Percentiles rank a stretch among this genome's conserved stretches.
These are phyloP conservation scores for Paratinospora sagittata DNA, from an alignment of 164 flowering plant species.

Conservation along the genomic window DNA sequence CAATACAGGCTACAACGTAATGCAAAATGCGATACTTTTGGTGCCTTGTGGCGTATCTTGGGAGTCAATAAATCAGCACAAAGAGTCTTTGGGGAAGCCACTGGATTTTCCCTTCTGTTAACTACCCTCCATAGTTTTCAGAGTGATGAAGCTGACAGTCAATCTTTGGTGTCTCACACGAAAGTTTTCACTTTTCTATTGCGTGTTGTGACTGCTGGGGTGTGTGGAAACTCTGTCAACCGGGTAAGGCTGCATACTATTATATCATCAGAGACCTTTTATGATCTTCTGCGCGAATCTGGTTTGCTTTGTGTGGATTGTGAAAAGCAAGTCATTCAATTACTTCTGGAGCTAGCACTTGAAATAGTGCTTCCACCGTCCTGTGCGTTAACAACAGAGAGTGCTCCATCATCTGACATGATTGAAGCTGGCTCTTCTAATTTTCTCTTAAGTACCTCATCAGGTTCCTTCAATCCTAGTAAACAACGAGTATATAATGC, in stretches of 20 bases:
- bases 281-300: conserved; percentile 86
- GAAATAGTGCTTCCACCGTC: conserved; percentile 89
- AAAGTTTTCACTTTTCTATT: conserved; percentile 69
- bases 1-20: conserved; percentile 77
- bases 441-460: conserved; percentile 48
- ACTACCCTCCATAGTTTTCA: conserved; percentile 84
- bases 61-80: conserved; percentile 76
- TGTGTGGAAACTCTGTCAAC: conserved; percentile 68
- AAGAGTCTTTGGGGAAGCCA: conserved; percentile 94
- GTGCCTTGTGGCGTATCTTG: conserved; percentile 88
- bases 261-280: conserved; percentile 75
- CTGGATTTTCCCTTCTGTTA: conserved; percentile 90
- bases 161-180: conserved; percentile 37
- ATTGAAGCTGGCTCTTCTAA: conserved; percentile 38
- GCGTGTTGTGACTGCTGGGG: conserved; percentile 88
- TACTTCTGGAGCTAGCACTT: conserved; percentile 87
- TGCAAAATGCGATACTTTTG: conserved; percentile 91
- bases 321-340: conserved; percentile 85
- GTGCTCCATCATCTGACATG: conserved; percentile 25
- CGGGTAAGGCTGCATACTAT: conserved; percentile 63
- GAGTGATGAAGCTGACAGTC: conserved; percentile 47
- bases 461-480: conserved; percentile 51
- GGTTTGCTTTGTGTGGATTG: conserved; percentile 83
- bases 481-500: conserved; percentile 86
- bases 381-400: conserved; percentile 37